phyloP scores from a whole-genome alignment of 2,329 filamentous ascomycete genomes.

The Cytospora piceicola region DNA sequence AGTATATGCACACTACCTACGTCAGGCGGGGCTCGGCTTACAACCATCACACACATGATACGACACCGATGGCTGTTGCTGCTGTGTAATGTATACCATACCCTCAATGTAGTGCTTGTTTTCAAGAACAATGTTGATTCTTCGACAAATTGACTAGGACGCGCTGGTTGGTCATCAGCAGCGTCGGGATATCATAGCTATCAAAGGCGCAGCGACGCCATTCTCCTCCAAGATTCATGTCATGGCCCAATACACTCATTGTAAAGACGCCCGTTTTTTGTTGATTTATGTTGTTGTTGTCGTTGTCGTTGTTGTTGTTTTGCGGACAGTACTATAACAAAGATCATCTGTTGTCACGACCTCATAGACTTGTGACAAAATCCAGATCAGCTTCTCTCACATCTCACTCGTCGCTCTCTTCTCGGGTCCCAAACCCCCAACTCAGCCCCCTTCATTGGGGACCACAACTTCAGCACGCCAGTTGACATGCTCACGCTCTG shows the following conservation, averaged over 20 bases:
- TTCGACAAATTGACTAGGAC: slow-evolving; percentile 20
- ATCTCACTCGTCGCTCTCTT: not conserved
- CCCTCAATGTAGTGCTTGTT: not conserved
- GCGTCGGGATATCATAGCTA: slow-evolving; percentile 28
- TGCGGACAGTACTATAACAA: slow-evolving; percentile 6
- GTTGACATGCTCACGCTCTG: slow-evolving; percentile 48
- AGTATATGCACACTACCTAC: not conserved
- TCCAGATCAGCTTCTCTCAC: not conserved
- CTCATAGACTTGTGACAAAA: not conserved
- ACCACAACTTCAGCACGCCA: slow-evolving; percentile 48
- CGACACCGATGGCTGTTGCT: not conserved
- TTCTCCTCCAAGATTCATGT: slow-evolving; percentile 12
- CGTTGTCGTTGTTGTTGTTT: not conserved
- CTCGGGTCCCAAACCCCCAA: not conserved
- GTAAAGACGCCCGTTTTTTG: not conserved
- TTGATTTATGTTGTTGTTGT: not conserved
- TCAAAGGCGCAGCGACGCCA: slow-evolving; percentile 17
- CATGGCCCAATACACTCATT: not conserved
- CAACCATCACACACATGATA: not conserved
- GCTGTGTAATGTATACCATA: no score
- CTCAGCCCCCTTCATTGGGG: slow-evolving; percentile 11
- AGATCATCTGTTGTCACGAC: not conserved
- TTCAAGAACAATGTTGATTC: slow-evolving; percentile 13
- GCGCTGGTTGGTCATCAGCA: slow-evolving; percentile 26
- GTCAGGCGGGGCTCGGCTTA: not conserved